These are phyloP conservation scores for Xylariaceae sp. DNA, from an alignment of 2,329 filamentous ascomycete species.

Conservation along the genomic window DNA sequence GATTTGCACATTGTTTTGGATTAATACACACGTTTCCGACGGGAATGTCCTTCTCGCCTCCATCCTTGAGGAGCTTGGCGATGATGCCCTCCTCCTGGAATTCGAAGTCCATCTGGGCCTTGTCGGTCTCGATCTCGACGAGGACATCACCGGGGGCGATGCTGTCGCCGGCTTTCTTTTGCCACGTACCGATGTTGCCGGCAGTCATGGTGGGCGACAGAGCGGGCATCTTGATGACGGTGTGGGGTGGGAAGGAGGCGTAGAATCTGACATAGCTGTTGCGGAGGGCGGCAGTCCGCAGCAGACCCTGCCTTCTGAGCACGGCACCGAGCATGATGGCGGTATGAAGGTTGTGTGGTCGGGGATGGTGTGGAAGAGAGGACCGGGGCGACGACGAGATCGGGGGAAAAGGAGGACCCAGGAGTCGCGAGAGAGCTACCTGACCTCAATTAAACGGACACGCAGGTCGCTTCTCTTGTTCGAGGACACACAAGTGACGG, in stretches of 20 bases:
- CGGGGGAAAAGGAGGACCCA: conserved; percentile 6
- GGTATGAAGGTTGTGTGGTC: conserved; percentile 17
- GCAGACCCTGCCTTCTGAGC: conserved; percentile 59
- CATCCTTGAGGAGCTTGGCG: conserved; percentile 89
- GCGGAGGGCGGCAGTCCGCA: conserved; percentile 47
- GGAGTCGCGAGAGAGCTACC: conserved; percentile 9
- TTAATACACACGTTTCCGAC: conserved; percentile 80
- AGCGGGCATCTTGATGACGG: conserved; percentile 94
- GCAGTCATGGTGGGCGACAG: conserved; percentile 96
- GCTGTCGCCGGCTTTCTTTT: conserved; percentile 90
- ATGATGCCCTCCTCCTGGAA: conserved; percentile 97
- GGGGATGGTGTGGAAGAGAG: conserved; percentile 16
- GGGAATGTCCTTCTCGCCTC: conserved; percentile 87
- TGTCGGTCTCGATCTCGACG: conserved; percentile 98
- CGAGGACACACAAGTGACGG: conserved; percentile 17
- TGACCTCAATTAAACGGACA: conserved; percentile 7
- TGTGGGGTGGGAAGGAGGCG: conserved; percentile 90
- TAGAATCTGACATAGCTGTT: conserved; percentile 57
- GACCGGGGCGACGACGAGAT: conserved; percentile 20
- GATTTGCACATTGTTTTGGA: background rate
- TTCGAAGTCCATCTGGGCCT: conserved; percentile 99
- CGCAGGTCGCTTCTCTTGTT: background rate
- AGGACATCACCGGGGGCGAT: conserved; percentile 90
- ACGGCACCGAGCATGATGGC: conserved; percentile 59
- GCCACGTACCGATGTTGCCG: conserved; percentile 95